Base-by-base conservation (phyloP, 192 early-diverging fungal genomes). In the Coemansia sp. region DNA sequence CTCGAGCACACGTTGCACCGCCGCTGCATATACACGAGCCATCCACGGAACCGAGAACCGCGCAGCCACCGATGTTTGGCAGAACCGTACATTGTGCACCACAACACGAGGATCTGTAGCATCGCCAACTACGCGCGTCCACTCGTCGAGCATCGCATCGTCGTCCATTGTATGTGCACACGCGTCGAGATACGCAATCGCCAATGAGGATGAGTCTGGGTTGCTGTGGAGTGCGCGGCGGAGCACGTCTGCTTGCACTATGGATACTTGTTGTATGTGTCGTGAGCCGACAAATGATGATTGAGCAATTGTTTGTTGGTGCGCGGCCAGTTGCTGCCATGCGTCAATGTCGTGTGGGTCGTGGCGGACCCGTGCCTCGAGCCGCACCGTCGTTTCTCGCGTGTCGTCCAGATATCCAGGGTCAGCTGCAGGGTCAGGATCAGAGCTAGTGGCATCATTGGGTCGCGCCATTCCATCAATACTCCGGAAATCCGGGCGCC, bases 221-320 rank as follows among this genome's bases (percentile, higher is more conserved):
- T 77, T 77, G 26, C 21, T 15, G 1, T 25, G 17, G 4, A 71
- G 37, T 0, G 60, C 69, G 15, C 69, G 69, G 1, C 38, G 61
- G 40, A 62, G 68, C 44, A 77, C 52, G 10, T 50, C 74, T 5
- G 66, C 38, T 54, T 64, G 68, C n/a, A 65, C 31, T 55, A 64
- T 65, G 8, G 61, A 64, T 14, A 71, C 37, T 9, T 61, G 58
- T n/a, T 46, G 69, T 14, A 36, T 49, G 55, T 25, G 66, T 8
- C 54, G 42, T 3, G 37, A 21, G 34, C 37, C 19, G 3, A 37
- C 8, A 37, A 77, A 71, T n/a, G 65, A 23, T 8, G 65, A 47
- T 26, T 4, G 8, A 1, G 59, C 58, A 2, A 76, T 44, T 5
- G 46, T n/a, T 21, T 57, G 61, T 28, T 76, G 74, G 22, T 62